These are phyloP conservation scores for Pseudoscleropodium purum DNA, from an alignment of 225 moss, liverwort and hornwort species.

Conservation along the genomic window DNA sequence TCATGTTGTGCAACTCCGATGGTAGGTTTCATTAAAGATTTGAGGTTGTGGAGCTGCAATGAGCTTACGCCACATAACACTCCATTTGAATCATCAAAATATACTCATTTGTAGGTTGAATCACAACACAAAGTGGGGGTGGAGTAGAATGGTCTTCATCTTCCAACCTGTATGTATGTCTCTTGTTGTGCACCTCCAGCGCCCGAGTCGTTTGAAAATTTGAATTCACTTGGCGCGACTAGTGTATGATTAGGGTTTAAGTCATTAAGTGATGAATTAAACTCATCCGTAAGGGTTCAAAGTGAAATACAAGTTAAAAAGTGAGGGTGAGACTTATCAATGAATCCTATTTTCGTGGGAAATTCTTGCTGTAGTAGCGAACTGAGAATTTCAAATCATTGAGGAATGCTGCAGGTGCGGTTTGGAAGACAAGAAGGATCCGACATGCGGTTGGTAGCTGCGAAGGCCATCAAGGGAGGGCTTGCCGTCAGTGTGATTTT, in stretches of 20 bases:
- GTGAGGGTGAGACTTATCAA: background rate
- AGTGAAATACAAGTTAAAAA: background rate
- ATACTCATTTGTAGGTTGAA: background rate
- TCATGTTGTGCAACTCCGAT: background rate
- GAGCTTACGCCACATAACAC: background rate
- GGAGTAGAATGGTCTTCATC: background rate
- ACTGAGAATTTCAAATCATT: no score
- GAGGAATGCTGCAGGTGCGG: slow-evolving; percentile 27
- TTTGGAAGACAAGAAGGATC: slow-evolving; percentile 61
- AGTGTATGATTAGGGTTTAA: background rate
- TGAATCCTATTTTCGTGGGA: no score
- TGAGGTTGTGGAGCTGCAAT: background rate
- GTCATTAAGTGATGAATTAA: background rate
- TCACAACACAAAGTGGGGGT: no score
- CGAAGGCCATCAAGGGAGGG: slow-evolving; percentile 48
- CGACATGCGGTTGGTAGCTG: slow-evolving; percentile 52
- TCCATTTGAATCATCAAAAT: background rate
- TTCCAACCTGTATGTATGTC: background rate
- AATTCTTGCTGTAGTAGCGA: background rate
- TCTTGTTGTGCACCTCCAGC: background rate
- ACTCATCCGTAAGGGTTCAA: background rate
- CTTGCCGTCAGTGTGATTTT: slow-evolving; percentile 39
- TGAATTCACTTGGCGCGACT: background rate
- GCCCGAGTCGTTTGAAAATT: background rate
- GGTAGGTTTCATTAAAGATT: background rate